phyloP scores from a whole-genome alignment of 495 filamentous ascomycete genomes.

The Hypoxylon crocopeplum region DNA sequence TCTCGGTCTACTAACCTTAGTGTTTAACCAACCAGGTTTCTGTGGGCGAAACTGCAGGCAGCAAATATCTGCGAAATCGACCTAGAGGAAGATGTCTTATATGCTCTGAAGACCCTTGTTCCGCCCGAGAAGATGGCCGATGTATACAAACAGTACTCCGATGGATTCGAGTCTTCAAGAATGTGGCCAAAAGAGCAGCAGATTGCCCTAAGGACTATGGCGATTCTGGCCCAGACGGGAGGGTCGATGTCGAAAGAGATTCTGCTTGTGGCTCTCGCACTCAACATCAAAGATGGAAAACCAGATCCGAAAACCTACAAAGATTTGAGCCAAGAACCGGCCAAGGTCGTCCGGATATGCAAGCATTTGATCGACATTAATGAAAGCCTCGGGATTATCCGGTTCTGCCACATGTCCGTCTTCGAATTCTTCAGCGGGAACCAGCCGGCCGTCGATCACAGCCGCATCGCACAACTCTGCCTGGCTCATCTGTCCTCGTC shows the following conservation, averaged over 20 bases:
- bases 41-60: conserved; percentile 3
- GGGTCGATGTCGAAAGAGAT: conserved; percentile 4
- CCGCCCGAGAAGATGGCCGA: neutral
- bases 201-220: conserved; percentile 1
- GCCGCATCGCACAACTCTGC: neutral
- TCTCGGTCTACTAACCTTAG: neutral
- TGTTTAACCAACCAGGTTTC: conserved; percentile 6
- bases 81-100: neutral
- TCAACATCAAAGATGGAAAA: neutral
- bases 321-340: neutral
- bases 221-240: neutral
- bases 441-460: neutral
- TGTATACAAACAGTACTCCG: neutral
- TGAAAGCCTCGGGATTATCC: neutral
- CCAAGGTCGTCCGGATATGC: neutral
- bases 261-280: neutral
- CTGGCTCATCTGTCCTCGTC: conserved; percentile 1
- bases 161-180: neutral
- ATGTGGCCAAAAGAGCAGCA: neutral
- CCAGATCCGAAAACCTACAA: neutral
- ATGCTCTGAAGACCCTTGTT: neutral
- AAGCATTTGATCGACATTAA: conserved; percentile 4
- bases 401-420: conserved; percentile 1
- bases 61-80: conserved; percentile 3
- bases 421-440: conserved; percentile 7